Evolutionary conservation across 2,329 filamentous ascomycete species (phyloP), one percentile per base, ranked within the genome.

Genomic region (Diaporthe citrichinensis): DNA sequence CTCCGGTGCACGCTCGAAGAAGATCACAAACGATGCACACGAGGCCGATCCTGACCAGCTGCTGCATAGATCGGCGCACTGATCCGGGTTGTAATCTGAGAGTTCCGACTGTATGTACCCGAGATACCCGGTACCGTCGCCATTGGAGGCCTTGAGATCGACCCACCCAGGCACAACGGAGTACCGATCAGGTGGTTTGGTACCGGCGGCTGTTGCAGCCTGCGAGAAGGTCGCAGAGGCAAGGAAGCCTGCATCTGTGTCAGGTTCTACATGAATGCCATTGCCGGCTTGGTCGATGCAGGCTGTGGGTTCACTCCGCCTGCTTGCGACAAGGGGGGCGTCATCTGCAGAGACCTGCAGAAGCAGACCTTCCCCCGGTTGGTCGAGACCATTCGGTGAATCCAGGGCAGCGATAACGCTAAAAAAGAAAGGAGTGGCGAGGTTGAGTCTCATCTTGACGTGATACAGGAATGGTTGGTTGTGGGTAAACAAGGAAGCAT

Each of bases 11-110:
- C 78, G 78, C 71, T 79, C 78, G 41, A 74, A 71, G 73, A 57
- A 78, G 73, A 78, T 79, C 51, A 76, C 76, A 67, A 78, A 78
- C 4, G 73, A 69, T 20, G 59, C 53, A 53, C 77, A 78, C 4
- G 71, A 39, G 20, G 58, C 23, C 15, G 58, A 55, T n/a, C 74
- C 76, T 15, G 57, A 36, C 25, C 73, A 73, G 20, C 23, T 31
- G 46, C 68, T 58, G 73, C 77, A 78, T n/a, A 75, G 36, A 61
- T 58, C 36, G 28, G 77, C 74, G 61, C 78, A 78, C 53, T 75
- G 44, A 9, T 68, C 58, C 34, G 71, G 71, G 46, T 74, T 58
- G 73, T 78, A 78, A 12, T 9, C 41, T 20, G 51, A 39, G 46
- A 76, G 46, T 61, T 73, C 57, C 34, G 57, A 76, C 51, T 62